Base-by-base conservation (phyloP, 2,329 filamentous ascomycete genomes). In the Aspergillus brunneoviolaceus region DNA sequence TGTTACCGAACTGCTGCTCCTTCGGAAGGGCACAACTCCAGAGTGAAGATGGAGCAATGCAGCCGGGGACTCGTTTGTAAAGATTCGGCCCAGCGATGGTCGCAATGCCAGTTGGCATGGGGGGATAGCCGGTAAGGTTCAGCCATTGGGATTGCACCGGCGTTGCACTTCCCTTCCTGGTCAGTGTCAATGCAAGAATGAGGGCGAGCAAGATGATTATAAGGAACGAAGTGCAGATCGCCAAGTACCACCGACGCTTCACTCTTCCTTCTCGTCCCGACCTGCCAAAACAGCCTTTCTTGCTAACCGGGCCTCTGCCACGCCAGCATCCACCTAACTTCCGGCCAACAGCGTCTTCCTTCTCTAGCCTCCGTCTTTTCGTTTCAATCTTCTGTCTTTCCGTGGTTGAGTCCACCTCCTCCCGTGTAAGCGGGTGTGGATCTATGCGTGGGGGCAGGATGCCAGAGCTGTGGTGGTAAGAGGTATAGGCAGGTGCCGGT, bases 1-100 rank as follows among this genome's bases (percentile, higher is more conserved):
- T 78, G 49, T 88, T 85, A 1, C 83, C 81, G 3, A 82, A 76
- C 49, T 93, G 90, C 61, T 91, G 78, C 66, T 92, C 91, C 71
- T 92, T 92, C 2, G 93, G 92, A 16, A 96, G 76, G 11, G 88
- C 84, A 73, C 93, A 98, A 71, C 89, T 96, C 93, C 93, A 98
- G 57, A 95, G 75, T 0, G 89, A 90, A 3, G 86, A 81, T 0
- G 89, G 89, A 7, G 82, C 79, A 4, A 93, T 87, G 67, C 93
- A 98, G 6, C 84, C 85, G 23, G 85, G 85, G 57, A 86, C 83
- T n/a, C 85, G 78, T 2, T 83, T 77, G 0, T 84, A 83, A 53
- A 89, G 87, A 66, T 90, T 85, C 0, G 92, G 86, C 5, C 89
- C 89, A 16, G 90, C 85, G 16, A 97, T 84, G 0, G 91, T 96